Evolutionary conservation across 192 early-diverging fungal species (phyloP), one percentile per base, ranked within the genome.

Genomic region (Jimgerdemannia flammicorona): DNA sequence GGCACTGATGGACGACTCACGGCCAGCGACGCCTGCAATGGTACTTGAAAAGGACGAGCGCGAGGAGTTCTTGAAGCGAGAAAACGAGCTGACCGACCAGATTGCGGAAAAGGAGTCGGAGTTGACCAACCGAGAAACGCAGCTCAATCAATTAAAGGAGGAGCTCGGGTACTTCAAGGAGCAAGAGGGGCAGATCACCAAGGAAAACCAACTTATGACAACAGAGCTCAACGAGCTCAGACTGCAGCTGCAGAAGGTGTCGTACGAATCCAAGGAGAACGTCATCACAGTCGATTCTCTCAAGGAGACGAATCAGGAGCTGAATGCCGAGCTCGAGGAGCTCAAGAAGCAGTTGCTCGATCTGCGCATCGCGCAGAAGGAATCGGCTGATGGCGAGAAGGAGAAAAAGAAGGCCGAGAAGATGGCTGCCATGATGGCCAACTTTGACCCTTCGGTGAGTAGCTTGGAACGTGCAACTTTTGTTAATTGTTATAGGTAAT

Each of bases 11-110:
- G 82, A 86, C 71, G 78, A 78, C 3, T 87, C 91, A 3, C 83
- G 94, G 44, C 84, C 93, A 3, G 76, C 86, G 2, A 98, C 97
- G 18, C 96, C 97, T 9, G 91, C 91, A 3, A 87, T 91, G 19
- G 84, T 84, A 43, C 78, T 98, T 66, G 89, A 89, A 68, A 89
- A 95, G 65, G 98, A 98, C 79, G 97, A 98, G 81, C 87, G 95
- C 41, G 97, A 99, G 67, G 98, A 96, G 71, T 98, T 99, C 78
- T 78, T 98, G 82, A 88, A 89, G 64, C 90, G 98, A 44, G 98
- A 99, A 81, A 97, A 97, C 81, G 98, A 99, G 79, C 87, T 99
- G 72, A 92, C 89, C 69, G 97, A 99, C 76, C 91, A 94, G 74
- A 83, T 99, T 66, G 90, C 96, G 4, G 95, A 98, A 67, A 97